These are phyloP conservation scores for Sclerotinia minor DNA, from an alignment of 2,329 filamentous ascomycete genomes.

Conservation along the genomic window DNA sequence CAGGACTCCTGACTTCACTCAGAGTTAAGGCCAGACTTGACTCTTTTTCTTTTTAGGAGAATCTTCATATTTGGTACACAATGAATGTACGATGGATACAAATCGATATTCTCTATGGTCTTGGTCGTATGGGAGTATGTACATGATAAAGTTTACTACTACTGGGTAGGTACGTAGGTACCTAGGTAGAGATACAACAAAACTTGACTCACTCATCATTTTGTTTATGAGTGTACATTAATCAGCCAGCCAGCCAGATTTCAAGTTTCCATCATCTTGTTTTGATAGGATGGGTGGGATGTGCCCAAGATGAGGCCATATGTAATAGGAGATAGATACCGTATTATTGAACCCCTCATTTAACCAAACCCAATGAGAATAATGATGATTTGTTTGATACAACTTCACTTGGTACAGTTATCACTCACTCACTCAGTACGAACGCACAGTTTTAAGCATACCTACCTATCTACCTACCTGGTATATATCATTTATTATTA, in stretches of 20 bases:
- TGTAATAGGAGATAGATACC: not conserved
- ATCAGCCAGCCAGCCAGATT: constrained; percentile 6
- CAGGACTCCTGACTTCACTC: constrained; percentile 5
- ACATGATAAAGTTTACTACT: no score
- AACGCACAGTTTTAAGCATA: not conserved
- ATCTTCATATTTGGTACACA: not conserved
- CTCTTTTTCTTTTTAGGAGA: not conserved
- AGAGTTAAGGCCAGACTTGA: constrained; percentile 12
- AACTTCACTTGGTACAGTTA: not conserved
- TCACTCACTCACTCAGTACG: no score
- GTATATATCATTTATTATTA: not conserved
- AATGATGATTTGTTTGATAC: not conserved
- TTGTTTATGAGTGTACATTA: not conserved
- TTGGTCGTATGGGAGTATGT: not conserved
- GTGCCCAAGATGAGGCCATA: not conserved
- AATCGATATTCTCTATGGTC: not conserved
- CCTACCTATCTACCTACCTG: no score
- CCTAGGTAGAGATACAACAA: not conserved
- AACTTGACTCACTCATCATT: constrained; percentile 3
- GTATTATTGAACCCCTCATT: not conserved
- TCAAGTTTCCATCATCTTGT: not conserved
- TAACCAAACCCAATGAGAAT: constrained; percentile 3
- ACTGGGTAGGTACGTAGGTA: no score
- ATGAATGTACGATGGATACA: not conserved
- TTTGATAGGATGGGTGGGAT: constrained; percentile 6